Evolutionary conservation across 768 basidiomycete genomes (phyloP).

Genomic region (Xanthoconium purpureum): DNA sequence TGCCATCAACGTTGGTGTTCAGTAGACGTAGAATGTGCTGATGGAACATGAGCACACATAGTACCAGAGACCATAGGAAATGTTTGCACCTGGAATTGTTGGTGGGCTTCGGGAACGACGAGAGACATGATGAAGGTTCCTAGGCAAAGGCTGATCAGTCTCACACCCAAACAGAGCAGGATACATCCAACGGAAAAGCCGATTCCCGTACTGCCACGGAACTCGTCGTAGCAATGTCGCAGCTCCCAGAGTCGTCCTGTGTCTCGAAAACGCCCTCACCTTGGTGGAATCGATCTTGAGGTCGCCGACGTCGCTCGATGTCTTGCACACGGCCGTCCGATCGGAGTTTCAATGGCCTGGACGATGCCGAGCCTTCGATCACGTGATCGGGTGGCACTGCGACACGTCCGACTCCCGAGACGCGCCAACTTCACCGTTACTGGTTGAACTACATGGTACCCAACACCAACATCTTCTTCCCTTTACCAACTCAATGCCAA

Average conservation of each 20-base stretch:
- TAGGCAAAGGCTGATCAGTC: conserved; percentile 14
- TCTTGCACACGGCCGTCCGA: not conserved
- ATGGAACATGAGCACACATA: conserved; percentile 5
- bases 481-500: conserved; percentile 23
- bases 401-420: conserved; percentile 14
- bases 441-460: conserved; percentile 20
- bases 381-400: conserved; percentile 23
- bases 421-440: conserved; percentile 5
- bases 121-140: conserved; percentile 72
- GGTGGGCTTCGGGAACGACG: conserved; percentile 92
- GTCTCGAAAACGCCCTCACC: conserved; percentile 22
- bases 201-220: not conserved
- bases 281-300: conserved; percentile 20
- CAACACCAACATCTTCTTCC: not conserved
- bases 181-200: conserved; percentile 22
- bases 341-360: conserved; percentile 24
- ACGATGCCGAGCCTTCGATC: conserved; percentile 22
- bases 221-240: not conserved
- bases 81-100: conserved; percentile 82
- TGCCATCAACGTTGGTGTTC: conserved; percentile 99
- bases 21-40: conserved; percentile 99
- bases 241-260: not conserved
- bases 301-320: conserved; percentile 13
- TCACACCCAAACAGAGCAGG: conserved; percentile 2
- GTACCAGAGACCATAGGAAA: not conserved